Evolutionary conservation across 2,329 filamentous ascomycete species (phyloP), one percentile per base, ranked within the genome.

Genomic region (Aspergillus carbonarius): DNA sequence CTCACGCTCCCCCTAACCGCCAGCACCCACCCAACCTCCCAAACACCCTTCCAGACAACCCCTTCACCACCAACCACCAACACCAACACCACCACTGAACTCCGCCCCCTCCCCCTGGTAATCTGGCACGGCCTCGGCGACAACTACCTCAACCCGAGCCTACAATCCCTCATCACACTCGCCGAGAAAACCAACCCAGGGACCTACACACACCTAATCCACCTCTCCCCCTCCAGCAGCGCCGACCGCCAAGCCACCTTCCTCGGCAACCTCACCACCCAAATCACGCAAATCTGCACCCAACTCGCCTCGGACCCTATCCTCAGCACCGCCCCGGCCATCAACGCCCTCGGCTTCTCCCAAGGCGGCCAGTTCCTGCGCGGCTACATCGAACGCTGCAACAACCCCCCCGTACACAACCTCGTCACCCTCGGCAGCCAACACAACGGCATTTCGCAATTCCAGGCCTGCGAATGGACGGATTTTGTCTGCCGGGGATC

Each of bases 321-420:
- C 73, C 85, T 97, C 15, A 88, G 88, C 57, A 90, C 88, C 6
- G 90, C 91, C 0, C 90, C 90, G 0, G 91, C 89, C 63, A 83
- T 97, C 71, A 95, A 98, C 76, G 93, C 93, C 34, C 79, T 99
- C 35, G 95, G 95, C 27, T 97, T 99, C 81, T 95, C 90, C 13
- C 95, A 99, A 76, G 95, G 95, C 63, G 95, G 95, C 1, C 91
- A 96, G 74, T 97, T 99, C 79, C 84, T 99, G n/a, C 88, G 95
- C 59, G 95, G 84, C 23, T 93, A 96, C 73, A 81, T 96, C 63
- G 88, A 99, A 81, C 85, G 91, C 44, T 99, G 95, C 81, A 95
- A 92, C 74, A 70, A 68, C 34, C 88, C 92, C 0, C 87, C 85
- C 4, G 85, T 96, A 12, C 84, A 86, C 64, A 93, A 85, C 72